A percentile compares a stretch with the other conserved stretches of the same genome.
Conservation (phyloP, 495 filamentous ascomycete species). For the Usnea hakonensis region DNA sequence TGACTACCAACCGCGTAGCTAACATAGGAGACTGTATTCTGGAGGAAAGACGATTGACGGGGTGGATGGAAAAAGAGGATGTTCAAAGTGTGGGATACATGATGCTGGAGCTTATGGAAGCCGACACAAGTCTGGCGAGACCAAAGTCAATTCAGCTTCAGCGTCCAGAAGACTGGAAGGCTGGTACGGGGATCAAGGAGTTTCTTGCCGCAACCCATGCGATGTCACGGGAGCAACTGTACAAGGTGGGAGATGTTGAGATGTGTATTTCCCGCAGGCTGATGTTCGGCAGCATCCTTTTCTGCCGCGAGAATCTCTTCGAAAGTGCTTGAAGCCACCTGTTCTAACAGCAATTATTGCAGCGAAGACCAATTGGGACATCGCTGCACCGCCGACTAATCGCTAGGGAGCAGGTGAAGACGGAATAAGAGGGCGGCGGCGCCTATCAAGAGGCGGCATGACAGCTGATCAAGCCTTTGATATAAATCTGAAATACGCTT, state of each 20-base stretch:
- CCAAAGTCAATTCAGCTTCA: neutral
- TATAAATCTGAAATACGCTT: too few species aligned
- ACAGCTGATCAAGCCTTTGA: too few species aligned
- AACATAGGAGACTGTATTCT: conserved; percentile 5
- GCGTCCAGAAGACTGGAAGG: neutral
- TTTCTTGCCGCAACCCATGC: conserved; percentile 17
- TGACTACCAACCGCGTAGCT: neutral
- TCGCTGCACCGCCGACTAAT: too few species aligned
- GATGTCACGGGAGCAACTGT: conserved; percentile 12
- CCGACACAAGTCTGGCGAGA: neutral
- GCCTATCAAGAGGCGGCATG: too few species aligned
- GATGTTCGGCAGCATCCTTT: neutral
- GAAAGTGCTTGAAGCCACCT: conserved; percentile 2
- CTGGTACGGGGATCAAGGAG: conserved; percentile 3
- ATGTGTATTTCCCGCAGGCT: neutral
- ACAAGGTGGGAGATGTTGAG: conserved; percentile 1
- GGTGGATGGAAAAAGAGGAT: neutral
- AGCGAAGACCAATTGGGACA: conserved; percentile 5
- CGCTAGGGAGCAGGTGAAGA: too few species aligned
- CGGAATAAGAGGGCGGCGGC: too few species aligned
- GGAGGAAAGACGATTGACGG: neutral
- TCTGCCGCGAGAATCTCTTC: neutral
- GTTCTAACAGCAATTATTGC: conserved; percentile 1
- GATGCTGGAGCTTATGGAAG: conserved; percentile 12
- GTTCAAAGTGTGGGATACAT: conserved; percentile 1